phyloP scores from a whole-genome alignment of 192 early-diverging fungal genomes.

The Linnemannia elongata region DNA sequence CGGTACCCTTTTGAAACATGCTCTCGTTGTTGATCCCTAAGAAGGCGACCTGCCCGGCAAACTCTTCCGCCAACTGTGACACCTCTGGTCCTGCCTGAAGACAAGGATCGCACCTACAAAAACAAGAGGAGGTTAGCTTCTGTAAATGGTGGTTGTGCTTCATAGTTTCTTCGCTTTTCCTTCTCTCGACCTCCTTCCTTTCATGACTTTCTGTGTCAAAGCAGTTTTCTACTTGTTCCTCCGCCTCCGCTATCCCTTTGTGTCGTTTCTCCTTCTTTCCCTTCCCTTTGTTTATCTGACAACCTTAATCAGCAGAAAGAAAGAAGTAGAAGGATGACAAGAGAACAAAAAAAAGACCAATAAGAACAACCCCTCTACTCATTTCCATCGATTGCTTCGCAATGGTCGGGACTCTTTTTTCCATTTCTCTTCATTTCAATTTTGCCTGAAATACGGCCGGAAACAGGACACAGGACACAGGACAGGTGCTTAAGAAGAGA shows the following conservation, averaged over 20 bases:
- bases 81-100: constrained; percentile 41
- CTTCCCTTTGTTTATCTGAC: neutral
- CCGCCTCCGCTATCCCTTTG: neutral
- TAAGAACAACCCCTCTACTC: neutral
- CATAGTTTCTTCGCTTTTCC: neutral
- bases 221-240: neutral
- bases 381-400: neutral
- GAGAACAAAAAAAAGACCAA: neutral
- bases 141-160: neutral
- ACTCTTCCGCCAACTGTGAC: constrained; percentile 51
- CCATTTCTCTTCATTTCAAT: neutral
- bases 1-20: constrained; percentile 21
- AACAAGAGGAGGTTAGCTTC: neutral
- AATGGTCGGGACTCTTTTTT: neutral
- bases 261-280: neutral
- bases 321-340: neutral
- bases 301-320: constrained; percentile 4
- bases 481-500: neutral
- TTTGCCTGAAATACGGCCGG: neutral
- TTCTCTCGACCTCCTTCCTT: neutral
- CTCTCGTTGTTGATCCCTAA: constrained; percentile 55
- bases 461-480: too few species aligned
- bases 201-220: neutral
- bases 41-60: constrained; percentile 34
- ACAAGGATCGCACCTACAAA: constrained; percentile 49